Percentiles rank a stretch among this genome's conserved stretches.
phyloP scores from a whole-genome alignment of 306 rosid genomes.

The Spatholobus suberectus region DNA sequence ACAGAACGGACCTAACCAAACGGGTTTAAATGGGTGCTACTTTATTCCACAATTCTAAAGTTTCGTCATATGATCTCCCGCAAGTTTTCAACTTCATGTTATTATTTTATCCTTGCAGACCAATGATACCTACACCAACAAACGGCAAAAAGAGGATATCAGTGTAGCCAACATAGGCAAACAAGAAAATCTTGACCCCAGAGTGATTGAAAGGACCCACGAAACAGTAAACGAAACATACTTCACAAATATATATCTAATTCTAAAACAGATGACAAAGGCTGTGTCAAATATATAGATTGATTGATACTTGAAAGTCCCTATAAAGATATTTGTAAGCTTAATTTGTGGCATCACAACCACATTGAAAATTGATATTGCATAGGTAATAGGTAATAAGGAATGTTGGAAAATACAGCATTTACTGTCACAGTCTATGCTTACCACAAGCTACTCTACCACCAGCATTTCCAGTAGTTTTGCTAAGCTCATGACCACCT shows the following conservation, averaged over 20 bases:
- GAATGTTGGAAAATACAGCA: neutral
- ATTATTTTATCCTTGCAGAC: constrained; percentile 75
- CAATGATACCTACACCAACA: constrained; percentile 69
- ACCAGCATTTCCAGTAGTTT: constrained; percentile 94
- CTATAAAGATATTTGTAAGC: neutral
- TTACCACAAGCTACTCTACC: constrained; percentile 95
- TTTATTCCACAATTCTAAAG: constrained; percentile 45
- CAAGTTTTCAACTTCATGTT: constrained; percentile 14
- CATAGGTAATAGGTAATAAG: neutral
- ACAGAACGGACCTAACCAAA: constrained; percentile 43
- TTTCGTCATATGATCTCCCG: neutral
- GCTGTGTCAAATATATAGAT: neutral
- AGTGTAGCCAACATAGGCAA: constrained; percentile 20
- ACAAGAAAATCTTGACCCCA: neutral
- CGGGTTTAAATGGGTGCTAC: neutral
- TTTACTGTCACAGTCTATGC: constrained; percentile 24
- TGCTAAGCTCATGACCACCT: constrained; percentile 99
- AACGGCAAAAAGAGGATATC: neutral
- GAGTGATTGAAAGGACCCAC: neutral
- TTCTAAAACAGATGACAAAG: neutral
- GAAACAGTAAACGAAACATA: neutral
- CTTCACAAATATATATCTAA: neutral
- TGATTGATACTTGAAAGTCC: neutral
- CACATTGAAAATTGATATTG: neutral
- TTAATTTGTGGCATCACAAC: neutral